These are phyloP conservation scores for Grifola frondosa DNA, from an alignment of 1,284 basidiomycete species.

Conservation along the genomic window DNA sequence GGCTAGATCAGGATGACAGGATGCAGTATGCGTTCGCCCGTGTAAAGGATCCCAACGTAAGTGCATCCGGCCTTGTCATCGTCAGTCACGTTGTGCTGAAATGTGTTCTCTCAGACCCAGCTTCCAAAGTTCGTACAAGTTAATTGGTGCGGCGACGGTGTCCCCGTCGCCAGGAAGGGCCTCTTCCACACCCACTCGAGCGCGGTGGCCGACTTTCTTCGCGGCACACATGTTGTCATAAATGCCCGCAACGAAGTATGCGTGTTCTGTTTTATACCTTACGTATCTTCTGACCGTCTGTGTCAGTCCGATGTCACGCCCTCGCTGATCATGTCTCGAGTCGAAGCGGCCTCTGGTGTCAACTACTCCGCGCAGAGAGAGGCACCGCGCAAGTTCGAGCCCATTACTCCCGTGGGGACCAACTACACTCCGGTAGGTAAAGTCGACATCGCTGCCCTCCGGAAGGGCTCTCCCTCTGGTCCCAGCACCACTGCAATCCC, in stretches of 20 bases:
- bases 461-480: conserved; percentile 39
- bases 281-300: background rate
- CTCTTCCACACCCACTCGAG: conserved; percentile 88
- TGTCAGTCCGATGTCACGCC: conserved; percentile 78
- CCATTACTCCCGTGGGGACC: conserved; percentile 73
- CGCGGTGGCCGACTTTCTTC: conserved; percentile 81
- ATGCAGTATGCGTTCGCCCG: conserved; percentile 94
- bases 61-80: conserved; percentile 22
- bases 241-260: conserved; percentile 88
- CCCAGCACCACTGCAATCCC: conserved; percentile 26
- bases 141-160: conserved; percentile 96
- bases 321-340: conserved; percentile 78
- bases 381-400: conserved; percentile 58
- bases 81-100: conserved; percentile 1
- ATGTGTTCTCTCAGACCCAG: conserved; percentile 53
- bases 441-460: conserved; percentile 65
- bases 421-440: conserved; percentile 71
- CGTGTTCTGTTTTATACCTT: conserved; percentile 7
- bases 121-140: conserved; percentile 92
- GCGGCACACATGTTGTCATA: conserved; percentile 87
- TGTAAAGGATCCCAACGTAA: conserved; percentile 85
- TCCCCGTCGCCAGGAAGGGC: conserved; percentile 90
- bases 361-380: conserved; percentile 84
- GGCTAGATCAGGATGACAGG: conserved; percentile 40
- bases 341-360: conserved; percentile 90